Evolutionary conservation across 2,329 filamentous ascomycete genomes (phyloP).

Genomic region (Calonectria henricotiae): DNA sequence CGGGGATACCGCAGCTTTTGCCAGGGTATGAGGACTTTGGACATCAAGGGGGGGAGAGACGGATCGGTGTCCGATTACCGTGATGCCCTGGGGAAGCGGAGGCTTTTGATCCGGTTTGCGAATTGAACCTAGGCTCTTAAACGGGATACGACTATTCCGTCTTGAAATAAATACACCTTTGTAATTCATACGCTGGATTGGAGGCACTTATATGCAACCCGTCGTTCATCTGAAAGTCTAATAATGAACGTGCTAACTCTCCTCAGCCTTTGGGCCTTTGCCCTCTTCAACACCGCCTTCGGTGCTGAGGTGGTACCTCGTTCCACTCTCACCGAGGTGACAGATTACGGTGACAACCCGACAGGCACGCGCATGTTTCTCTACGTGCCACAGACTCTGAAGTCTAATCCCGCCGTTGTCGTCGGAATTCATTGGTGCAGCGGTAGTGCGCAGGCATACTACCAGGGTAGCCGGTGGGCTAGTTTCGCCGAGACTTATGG

Average conservation of each 20-base stretch:
- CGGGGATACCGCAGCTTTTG: not conserved
- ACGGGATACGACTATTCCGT: not conserved
- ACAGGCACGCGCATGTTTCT: conserved; percentile 51
- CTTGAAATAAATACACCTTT: not conserved
- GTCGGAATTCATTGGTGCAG: conserved; percentile 73
- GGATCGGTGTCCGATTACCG: conserved; percentile 6
- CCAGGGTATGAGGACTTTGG: not conserved
- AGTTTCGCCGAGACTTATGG: conserved; percentile 69
- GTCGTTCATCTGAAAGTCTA: not conserved
- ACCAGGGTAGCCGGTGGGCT: conserved; percentile 68
- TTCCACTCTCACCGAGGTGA: conserved; percentile 45
- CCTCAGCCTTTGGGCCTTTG: conserved; percentile 37
- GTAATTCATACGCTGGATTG: not conserved
- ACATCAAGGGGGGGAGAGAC: not conserved
- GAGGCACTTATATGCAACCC: not conserved
- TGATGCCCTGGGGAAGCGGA: conserved; percentile 19
- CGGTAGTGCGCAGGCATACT: conserved; percentile 70
- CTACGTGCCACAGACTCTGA: conserved; percentile 58
- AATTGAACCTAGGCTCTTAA: conserved; percentile 4
- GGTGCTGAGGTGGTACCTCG: conserved; percentile 44
- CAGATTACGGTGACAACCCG: conserved; percentile 43
- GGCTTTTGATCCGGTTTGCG: conserved; percentile 20
- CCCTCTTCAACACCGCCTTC: conserved; percentile 24
- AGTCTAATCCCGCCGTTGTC: conserved; percentile 65
- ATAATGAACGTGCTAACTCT: conserved; percentile 33